Evolutionary conservation across 2,329 filamentous ascomycete species (phyloP).

Genomic region (Ceratocystis eucalypticola): DNA sequence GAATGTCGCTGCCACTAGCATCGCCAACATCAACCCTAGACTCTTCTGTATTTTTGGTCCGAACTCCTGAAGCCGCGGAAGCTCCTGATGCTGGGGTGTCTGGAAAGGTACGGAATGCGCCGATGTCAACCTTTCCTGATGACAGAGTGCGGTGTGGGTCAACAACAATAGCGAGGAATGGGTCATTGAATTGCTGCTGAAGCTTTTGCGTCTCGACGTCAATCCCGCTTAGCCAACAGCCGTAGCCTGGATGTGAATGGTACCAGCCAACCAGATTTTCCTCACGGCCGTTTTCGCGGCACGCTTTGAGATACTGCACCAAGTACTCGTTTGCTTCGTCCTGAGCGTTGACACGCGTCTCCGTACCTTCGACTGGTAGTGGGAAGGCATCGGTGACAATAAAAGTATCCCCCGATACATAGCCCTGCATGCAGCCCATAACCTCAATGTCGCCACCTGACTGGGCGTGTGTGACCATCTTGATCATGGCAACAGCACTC

Average conservation of each 20-base stretch:
- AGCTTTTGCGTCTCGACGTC: slow-evolving; percentile 79
- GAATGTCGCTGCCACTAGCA: slow-evolving; percentile 42
- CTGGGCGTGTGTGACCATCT: slow-evolving; percentile 99
- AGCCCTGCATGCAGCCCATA: slow-evolving; percentile 97
- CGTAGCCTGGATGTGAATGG: slow-evolving; percentile 92
- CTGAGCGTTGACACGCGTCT: slow-evolving; percentile 92
- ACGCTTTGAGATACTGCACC: slow-evolving; percentile 66
- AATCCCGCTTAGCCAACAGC: slow-evolving; percentile 94
- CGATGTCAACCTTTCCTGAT: slow-evolving; percentile 91
- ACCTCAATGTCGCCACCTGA: slow-evolving; percentile 84
- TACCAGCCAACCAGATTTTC: slow-evolving; percentile 98
- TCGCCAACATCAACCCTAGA: slow-evolving; percentile 7
- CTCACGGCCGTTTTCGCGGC: slow-evolving; percentile 59
- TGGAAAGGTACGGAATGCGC: slow-evolving; percentile 86
- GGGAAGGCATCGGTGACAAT: slow-evolving; percentile 90
- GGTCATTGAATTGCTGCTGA: slow-evolving; percentile 76
- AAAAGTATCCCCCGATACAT: slow-evolving; percentile 71
- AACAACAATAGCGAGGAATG: slow-evolving; percentile 89
- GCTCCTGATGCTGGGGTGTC: slow-evolving; percentile 27
- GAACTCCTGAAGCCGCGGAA: slow-evolving; percentile 3
- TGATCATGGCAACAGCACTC: slow-evolving; percentile 82
- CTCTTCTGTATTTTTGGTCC: not conserved
- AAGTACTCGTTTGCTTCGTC: slow-evolving; percentile 96
- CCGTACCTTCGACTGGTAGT: slow-evolving; percentile 92
- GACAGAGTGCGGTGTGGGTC: slow-evolving; percentile 92